phyloP scores from a whole-genome alignment of 306 rosid species.

The Lablab purpureus region DNA sequence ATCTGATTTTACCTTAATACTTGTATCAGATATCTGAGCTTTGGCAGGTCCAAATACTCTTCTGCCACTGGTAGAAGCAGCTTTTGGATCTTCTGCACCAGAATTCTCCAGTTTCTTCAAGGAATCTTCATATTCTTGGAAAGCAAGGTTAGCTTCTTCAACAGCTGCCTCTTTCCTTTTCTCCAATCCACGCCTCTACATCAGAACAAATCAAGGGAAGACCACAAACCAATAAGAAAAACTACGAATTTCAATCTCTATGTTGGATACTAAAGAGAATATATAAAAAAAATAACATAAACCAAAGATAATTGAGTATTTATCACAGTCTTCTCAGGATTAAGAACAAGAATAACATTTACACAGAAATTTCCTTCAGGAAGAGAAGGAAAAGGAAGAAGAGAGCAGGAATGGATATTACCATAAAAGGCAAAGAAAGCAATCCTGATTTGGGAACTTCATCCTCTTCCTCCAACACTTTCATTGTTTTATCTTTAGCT shows the following conservation, averaged over 20 bases:
- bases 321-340: slow-evolving; percentile 26
- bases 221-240: slow-evolving; percentile 33
- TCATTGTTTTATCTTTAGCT: slow-evolving; percentile 78
- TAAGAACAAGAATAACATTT: slow-evolving; percentile 25
- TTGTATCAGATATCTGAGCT: slow-evolving; percentile 54
- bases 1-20: slow-evolving; percentile 59
- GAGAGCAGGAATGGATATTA: slow-evolving; percentile 50
- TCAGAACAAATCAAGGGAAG: slow-evolving; percentile 43
- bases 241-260: slow-evolving; percentile 26
- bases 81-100: slow-evolving; percentile 54
- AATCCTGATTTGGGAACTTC: slow-evolving; percentile 84
- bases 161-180: slow-evolving; percentile 77
- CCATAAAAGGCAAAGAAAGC: slow-evolving; percentile 92
- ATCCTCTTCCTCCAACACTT: slow-evolving; percentile 69
- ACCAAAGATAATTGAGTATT: background rate
- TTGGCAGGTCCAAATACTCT: slow-evolving; percentile 75
- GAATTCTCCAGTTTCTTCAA: slow-evolving; percentile 67
- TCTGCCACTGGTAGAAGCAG: slow-evolving; percentile 69
- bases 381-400: background rate
- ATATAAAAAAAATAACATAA: slow-evolving; percentile 3
- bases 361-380: slow-evolving; percentile 14
- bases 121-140: slow-evolving; percentile 73
- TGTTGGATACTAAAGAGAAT: slow-evolving; percentile 13
- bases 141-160: slow-evolving; percentile 81
- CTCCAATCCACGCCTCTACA: slow-evolving; percentile 81